A percentile compares a stretch with the other conserved stretches of the same genome.
phyloP scores from a whole-genome alignment of 73 alveolate species.

The Tetrahymena thermophila region DNA sequence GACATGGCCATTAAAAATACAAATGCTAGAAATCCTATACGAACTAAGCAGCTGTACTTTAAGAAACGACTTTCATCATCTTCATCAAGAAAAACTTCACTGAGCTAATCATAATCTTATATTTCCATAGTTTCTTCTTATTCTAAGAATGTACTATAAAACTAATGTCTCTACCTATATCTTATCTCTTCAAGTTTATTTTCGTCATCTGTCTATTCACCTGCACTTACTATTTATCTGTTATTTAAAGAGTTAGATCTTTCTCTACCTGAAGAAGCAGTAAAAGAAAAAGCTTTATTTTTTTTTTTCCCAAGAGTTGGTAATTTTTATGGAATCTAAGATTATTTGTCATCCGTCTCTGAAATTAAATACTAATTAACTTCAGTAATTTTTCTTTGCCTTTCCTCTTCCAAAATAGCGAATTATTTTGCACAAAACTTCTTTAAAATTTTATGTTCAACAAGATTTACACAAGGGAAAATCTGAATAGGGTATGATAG shows the following conservation, averaged over 20 bases:
- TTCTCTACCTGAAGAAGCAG: not conserved
- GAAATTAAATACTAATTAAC: not conserved
- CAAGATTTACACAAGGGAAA: not conserved
- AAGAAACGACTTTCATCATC: not conserved
- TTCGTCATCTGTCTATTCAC: not conserved
- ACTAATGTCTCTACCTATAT: not conserved
- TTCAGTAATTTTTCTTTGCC: not conserved
- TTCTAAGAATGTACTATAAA: not conserved
- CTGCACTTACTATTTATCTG: not conserved
- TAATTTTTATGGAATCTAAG: not conserved
- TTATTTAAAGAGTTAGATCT: not conserved
- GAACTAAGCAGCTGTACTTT: not conserved
- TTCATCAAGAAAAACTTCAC: not conserved
- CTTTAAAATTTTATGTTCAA: not conserved
- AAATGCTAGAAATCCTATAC: not conserved
- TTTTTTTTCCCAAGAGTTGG: not conserved
- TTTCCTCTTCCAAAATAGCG: not conserved
- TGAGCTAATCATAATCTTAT: not conserved
- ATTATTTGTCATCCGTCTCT: not conserved
- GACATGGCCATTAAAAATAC: not conserved
- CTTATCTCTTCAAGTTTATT: not conserved
- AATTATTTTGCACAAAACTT: not conserved
- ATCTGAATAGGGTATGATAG: not conserved
- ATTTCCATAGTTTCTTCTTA: not conserved
- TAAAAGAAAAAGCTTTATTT: not conserved